Evolutionary conservation across 495 filamentous ascomycete genomes (phyloP).

Genomic region (Penicillium paradoxum): DNA sequence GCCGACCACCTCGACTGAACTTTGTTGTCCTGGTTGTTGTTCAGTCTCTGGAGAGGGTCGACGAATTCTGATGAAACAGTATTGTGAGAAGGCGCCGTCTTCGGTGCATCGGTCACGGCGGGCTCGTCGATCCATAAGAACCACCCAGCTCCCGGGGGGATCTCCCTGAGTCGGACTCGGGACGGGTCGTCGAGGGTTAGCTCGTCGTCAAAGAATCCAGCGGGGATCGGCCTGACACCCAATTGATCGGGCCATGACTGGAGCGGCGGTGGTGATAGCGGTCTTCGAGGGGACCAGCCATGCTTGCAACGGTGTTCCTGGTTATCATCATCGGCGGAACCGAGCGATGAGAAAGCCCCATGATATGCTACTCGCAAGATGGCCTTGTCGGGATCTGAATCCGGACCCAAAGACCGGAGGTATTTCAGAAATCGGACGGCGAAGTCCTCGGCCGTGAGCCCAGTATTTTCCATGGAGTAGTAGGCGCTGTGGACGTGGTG

Average conservation of each 20-base stretch:
- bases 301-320: background rate
- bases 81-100: slow-evolving; percentile 6
- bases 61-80: slow-evolving; percentile 12
- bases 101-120: background rate
- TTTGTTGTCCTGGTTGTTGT: too few relatives aligned
- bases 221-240: slow-evolving; percentile 10
- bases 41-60: too few relatives aligned
- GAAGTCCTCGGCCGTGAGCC: slow-evolving; percentile 8
- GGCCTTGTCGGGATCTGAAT: slow-evolving; percentile 12
- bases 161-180: slow-evolving; percentile 10
- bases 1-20: slow-evolving; percentile 14
- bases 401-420: slow-evolving; percentile 12
- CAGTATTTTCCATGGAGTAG: slow-evolving; percentile 11
- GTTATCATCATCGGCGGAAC: background rate
- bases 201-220: slow-evolving; percentile 5
- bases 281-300: background rate
- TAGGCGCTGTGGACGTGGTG: slow-evolving; percentile 8
- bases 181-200: background rate
- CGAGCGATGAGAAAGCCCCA: slow-evolving; percentile 5
- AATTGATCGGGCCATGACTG: background rate
- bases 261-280: too few relatives aligned
- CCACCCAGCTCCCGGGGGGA: slow-evolving; percentile 15
- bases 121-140: slow-evolving; percentile 12
- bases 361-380: slow-evolving; percentile 17
- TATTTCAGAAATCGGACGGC: slow-evolving; percentile 16